Evolutionary conservation across 2,329 filamentous ascomycete genomes (phyloP), one percentile per base, ranked within the genome.

Genomic region (Lasiodiplodia theobromae): DNA sequence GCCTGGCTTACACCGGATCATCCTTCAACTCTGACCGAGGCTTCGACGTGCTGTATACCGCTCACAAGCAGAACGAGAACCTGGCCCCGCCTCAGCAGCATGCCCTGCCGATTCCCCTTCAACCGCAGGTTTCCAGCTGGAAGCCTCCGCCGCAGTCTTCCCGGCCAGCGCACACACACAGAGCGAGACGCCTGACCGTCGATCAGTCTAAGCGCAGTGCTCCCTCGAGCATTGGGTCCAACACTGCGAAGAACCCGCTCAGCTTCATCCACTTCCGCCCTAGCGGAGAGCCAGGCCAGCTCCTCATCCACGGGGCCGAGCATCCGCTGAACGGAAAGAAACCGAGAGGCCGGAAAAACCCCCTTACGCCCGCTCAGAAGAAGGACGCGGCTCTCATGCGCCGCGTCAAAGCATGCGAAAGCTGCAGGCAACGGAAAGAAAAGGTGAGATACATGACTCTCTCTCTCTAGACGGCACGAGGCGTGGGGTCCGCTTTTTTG

Each of bases 381-480:
- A 75, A 70, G 28, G 71, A 78, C 60, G 78, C 78, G 21, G 78
- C 78, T 21, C 66, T 78, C 62, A 80, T 80, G 77, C 74, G 78
- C 8, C 71, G 77, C 12, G 70, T 79, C 28, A 73, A 74, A 7
- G 76, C 77, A 5, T 80, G 78, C 67, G 74, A 73, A 1, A 79
- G 78, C 31, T 80, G 78, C 67, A 75, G 76, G 47, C 53, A 56
- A 14, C 62, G 70, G 72, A 73, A 70, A 71, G 78, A 25, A 78
- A 79, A 66, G 77, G 77, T 70, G 76, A 75, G 64, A 31, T 14
- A 54, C 21, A n/a, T 21, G 18, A 47, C 12, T 56, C 31, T 16
- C 23, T 23, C 23, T 23, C 5, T 10, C 14, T n/a, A n/a, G 34
- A 51, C 23, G 14, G 40, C 4, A 18, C 40, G 14, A 18, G 14